A percentile compares a stretch with the other conserved stretches of the same genome.
Conservation (phyloP, 176 grass and related monocot species). For the Triticum timopheevii region DNA sequence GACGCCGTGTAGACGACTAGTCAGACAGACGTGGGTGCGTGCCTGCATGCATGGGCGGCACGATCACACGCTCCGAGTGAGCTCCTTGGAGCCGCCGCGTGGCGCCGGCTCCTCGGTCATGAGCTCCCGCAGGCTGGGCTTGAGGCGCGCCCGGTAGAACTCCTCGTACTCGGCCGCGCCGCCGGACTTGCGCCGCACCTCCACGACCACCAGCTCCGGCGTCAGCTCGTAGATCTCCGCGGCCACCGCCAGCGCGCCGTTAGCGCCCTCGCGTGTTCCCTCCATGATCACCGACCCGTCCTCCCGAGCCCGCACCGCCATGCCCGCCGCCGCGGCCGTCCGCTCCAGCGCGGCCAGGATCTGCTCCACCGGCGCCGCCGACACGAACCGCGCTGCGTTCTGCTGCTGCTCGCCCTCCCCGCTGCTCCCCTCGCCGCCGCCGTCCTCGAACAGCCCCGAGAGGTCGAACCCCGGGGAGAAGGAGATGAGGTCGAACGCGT, state of each 20-base stretch:
- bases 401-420: neutral
- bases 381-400: constrained; percentile 67
- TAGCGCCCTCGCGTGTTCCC: constrained; percentile 81
- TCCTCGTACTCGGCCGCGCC: constrained; percentile 80
- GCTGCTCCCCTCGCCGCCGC: neutral
- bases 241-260: constrained; percentile 73
- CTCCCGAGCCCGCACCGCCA: constrained; percentile 58
- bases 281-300: constrained; percentile 73
- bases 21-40: neutral
- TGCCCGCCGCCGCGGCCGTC: constrained; percentile 42
- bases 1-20: neutral
- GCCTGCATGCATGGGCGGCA: constrained; percentile 1
- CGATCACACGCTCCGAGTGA: constrained; percentile 29
- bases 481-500: constrained; percentile 97
- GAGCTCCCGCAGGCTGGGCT: constrained; percentile 56
- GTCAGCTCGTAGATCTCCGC: constrained; percentile 93
- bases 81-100: neutral
- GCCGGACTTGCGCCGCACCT: constrained; percentile 83
- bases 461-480: constrained; percentile 90
- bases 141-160: constrained; percentile 64
- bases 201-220: constrained; percentile 71
- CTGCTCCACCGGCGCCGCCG: constrained; percentile 44
- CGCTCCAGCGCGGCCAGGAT: constrained; percentile 64
- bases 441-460: constrained; percentile 77
- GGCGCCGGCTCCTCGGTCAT: constrained; percentile 28